Evolutionary conservation across 805 yeast species (phyloP).

Genomic region (Grigorovia yakushimaensis): DNA sequence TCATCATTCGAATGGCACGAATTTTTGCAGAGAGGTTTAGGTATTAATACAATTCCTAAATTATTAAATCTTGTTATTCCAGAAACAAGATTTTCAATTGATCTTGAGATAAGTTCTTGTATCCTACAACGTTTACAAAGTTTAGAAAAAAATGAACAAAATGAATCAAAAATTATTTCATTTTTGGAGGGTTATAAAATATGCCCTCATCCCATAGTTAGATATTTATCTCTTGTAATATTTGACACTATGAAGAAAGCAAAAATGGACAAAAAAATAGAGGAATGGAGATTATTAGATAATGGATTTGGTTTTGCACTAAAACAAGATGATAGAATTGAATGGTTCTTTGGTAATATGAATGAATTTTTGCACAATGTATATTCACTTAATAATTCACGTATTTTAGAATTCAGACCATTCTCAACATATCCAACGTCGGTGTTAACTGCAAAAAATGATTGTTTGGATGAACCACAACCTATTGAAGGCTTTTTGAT

Average conservation of each 20-base stretch:
- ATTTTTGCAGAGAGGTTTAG: conserved; percentile 42
- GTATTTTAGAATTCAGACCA: conserved; percentile 53
- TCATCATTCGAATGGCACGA: conserved; percentile 57
- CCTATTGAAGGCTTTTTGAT: conserved; percentile 78
- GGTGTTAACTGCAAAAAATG: conserved; percentile 15
- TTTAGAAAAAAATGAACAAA: conserved; percentile 8
- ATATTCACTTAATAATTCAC: conserved; percentile 36
- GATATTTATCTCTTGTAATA: conserved; percentile 23
- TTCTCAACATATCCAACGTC: conserved; percentile 32
- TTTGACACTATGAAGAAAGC: conserved; percentile 26
- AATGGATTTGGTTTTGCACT: conserved; percentile 44
- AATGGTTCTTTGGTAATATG: conserved; percentile 48
- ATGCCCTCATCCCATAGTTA: conserved; percentile 17
- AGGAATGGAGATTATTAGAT: conserved; percentile 19
- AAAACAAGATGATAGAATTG: conserved; percentile 64
- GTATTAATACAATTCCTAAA: conserved; percentile 34
- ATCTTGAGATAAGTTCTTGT: conserved; percentile 13
- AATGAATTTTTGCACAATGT: conserved; percentile 35
- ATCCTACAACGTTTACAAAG: conserved; percentile 7
- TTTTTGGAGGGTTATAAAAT: conserved; percentile 16
- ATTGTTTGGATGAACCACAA: conserved; percentile 43
- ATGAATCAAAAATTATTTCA: conserved; percentile 9
- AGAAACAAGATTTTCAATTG: conserved; percentile 18
- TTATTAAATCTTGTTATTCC: conserved; percentile 42
- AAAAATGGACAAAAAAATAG: conserved; percentile 18